phyloP scores from a whole-genome alignment of 108 stramenopile genomes.

The Fistulifera solaris region DNA sequence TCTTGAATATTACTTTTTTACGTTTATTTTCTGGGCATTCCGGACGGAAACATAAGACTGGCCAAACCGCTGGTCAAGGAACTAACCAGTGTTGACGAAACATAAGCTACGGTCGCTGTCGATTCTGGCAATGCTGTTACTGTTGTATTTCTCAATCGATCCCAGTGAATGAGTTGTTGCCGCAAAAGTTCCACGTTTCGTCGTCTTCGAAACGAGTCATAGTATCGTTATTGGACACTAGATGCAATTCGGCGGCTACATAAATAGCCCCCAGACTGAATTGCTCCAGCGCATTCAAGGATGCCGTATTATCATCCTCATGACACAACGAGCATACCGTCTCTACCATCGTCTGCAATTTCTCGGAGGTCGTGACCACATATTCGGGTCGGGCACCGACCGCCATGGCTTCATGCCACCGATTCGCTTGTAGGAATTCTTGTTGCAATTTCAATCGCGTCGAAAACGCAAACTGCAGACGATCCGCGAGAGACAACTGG shows the following conservation, averaged over 20 bases:
- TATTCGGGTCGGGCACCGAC: constrained; percentile 46
- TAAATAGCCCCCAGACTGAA: constrained; percentile 61
- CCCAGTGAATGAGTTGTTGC: constrained; percentile 41
- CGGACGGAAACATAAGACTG: constrained; percentile 1
- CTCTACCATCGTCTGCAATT: constrained; percentile 52
- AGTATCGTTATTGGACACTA: constrained; percentile 36
- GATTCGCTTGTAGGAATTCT: constrained; percentile 26
- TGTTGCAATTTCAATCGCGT: constrained; percentile 32
- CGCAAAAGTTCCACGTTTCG: constrained; percentile 58
- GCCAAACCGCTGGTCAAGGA: constrained; percentile 5
- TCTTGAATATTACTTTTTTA: no score
- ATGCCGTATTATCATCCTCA: neutral
- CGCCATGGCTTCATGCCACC: constrained; percentile 84
- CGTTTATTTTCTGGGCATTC: no score
- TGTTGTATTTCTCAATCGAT: neutral
- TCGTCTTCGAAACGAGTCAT: constrained; percentile 28
- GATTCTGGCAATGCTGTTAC: neutral
- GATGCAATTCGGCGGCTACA: constrained; percentile 69
- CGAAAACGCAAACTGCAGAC: constrained; percentile 26
- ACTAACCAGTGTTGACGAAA: constrained; percentile 3
- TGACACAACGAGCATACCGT: constrained; percentile 15
- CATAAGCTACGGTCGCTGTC: neutral
- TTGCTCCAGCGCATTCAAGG: constrained; percentile 1
- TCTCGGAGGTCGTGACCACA: constrained; percentile 33
- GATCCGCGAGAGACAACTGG: constrained; percentile 4